Base-by-base conservation (phyloP, 2,329 filamentous ascomycete species). In the Colletotrichum paranaense region DNA sequence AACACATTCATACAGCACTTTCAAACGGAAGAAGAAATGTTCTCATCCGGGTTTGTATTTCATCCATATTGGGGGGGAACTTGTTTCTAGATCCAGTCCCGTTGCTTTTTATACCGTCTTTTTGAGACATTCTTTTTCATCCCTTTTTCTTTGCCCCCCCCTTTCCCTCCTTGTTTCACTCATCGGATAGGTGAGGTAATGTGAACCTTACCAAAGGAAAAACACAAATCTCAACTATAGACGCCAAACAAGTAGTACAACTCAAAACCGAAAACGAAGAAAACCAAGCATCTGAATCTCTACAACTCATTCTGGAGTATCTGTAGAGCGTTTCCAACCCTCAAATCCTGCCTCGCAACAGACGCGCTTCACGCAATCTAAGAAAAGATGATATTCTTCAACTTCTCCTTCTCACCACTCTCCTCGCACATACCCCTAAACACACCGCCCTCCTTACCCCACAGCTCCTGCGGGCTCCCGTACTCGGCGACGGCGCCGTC, bases 401-500 rank as follows among this genome's bases (percentile, higher is more conserved):
- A 76, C 79, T 86, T 87, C 1, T 89, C 87, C 78, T 82, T 87
- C 83, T 91, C 90, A 0, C 90, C 90, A 75, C 88, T 91, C 79
- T 89, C 87, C 79, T 88, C 86, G 53, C 90, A 90, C 89, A 93
- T 90, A n/a, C 87, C 86, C 69, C 86, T 86, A 78, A 93, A 93
- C 2, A 90, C 82, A 5, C 89, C 85, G 4, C 78, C 83, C 24
- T 87, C 81, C 78, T 81, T 84, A 64, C 85, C 84, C 87, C 92
- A 90, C 68, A 95, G 81, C 78, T 92, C 89, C 76, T 80, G 84
- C 1, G 93, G 93, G 6, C 84, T 85, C 4, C 92, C 93, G 80
- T 89, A 94, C 82, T 95, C 93, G 19, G 90, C 89, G 0, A 92
- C 92, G 56, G 82, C 83, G 0, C 93, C 93, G 42, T 93, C 92